Conservation (phyloP, 441 rosid genomes). For the Populus hybrid region DNA sequence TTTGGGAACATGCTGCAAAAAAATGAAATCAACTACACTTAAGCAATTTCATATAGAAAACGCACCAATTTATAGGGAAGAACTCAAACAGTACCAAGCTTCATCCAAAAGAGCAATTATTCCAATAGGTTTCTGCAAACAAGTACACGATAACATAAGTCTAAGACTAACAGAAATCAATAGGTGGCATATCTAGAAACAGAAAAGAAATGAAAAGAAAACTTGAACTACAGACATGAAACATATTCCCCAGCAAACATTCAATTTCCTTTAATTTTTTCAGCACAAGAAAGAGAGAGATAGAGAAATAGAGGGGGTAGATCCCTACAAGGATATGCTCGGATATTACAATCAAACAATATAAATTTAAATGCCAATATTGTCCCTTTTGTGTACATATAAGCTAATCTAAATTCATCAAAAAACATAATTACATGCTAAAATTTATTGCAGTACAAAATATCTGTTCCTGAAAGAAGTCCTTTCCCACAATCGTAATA, state of each 20-base stretch:
- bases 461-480: not conserved
- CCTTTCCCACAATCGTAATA: not conserved
- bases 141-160: conserved; percentile 18
- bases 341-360: not conserved
- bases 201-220: not conserved
- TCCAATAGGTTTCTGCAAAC: conserved; percentile 95
- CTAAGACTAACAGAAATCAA: conserved; percentile 12
- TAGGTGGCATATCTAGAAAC: conserved; percentile 10
- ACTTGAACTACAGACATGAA: not conserved
- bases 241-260: not conserved
- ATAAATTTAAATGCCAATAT: not conserved
- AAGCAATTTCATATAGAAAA: conserved; percentile 26
- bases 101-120: conserved; percentile 93
- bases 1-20: conserved; percentile 92
- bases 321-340: too few relatives aligned
- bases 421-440: not conserved
- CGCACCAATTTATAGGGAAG: conserved; percentile 37
- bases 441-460: not conserved
- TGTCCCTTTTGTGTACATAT: not conserved
- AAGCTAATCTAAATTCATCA: not conserved
- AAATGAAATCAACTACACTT: conserved; percentile 34
- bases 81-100: conserved; percentile 79
- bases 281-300: not conserved
- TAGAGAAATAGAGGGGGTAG: too few relatives aligned
- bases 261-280: not conserved